Percentiles rank a stretch among this genome's conserved stretches.
Evolutionary conservation across 2,329 filamentous ascomycete genomes (phyloP).

Genomic region (Scedosporium aurantiacum): DNA sequence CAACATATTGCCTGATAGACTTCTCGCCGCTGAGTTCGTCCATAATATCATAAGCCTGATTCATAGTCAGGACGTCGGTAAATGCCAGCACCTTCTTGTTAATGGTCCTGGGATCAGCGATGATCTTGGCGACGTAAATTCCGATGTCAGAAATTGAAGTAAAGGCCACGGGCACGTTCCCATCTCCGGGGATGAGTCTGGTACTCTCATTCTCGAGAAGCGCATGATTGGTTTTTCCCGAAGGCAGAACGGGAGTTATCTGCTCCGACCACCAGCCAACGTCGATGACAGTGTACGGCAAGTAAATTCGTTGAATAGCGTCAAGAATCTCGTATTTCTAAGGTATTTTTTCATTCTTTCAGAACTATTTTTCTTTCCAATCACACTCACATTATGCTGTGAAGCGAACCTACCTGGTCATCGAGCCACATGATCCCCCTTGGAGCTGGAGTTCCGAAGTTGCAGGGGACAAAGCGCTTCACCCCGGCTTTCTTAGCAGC

Average conservation of each 20-base stretch:
- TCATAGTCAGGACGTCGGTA: constrained; percentile 32
- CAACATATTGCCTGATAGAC: constrained; percentile 16
- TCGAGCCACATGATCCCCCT: constrained; percentile 21
- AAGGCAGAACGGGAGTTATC: constrained; percentile 17
- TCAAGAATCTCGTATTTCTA: constrained; percentile 39
- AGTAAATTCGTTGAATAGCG: constrained; percentile 31
- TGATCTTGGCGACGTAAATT: constrained; percentile 36
- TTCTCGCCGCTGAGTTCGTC: constrained; percentile 38
- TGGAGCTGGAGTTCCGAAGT: constrained; percentile 34
- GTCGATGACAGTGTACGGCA: constrained; percentile 47
- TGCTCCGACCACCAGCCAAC: constrained; percentile 48
- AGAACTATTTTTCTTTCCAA: neutral
- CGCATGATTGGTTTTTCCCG: constrained; percentile 20
- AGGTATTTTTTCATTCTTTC: neutral
- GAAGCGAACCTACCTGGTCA: constrained; percentile 12
- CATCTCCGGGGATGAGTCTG: constrained; percentile 28
- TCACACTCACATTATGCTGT: neutral
- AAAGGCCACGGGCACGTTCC: constrained; percentile 29
- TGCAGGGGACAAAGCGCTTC: constrained; percentile 39
- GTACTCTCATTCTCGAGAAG: neutral
- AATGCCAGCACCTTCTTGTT: constrained; percentile 41
- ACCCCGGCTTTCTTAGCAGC: constrained; percentile 38
- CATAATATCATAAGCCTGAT: constrained; percentile 32
- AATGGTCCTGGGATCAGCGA: constrained; percentile 39
- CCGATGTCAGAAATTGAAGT: constrained; percentile 44